Percentiles rank a stretch among this genome's conserved stretches.
Conservation (phyloP, 73 alveolate genomes). For the Paramecium bursaria region DNA sequence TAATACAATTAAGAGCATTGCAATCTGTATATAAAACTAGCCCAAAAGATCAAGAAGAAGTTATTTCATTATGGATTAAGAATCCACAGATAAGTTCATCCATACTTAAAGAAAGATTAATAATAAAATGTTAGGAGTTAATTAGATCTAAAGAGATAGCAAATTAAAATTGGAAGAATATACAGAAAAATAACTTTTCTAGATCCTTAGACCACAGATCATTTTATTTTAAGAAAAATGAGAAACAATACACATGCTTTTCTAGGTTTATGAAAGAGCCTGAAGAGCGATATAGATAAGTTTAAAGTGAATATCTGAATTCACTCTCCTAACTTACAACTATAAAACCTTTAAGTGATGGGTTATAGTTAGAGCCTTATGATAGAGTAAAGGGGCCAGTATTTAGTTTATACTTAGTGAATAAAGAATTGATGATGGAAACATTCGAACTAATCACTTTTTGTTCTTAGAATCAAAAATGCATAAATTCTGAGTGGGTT, state of each 20-base stretch:
- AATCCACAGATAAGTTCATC: conserved; percentile 55
- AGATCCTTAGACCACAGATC: conserved; percentile 70
- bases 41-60: conserved; percentile 48
- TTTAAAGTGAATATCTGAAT: conserved; percentile 24
- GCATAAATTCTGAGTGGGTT: conserved; percentile 16
- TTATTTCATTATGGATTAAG: conserved; percentile 32
- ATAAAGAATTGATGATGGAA: background rate
- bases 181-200: conserved; percentile 60
- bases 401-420: conserved; percentile 7
- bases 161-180: conserved; percentile 59
- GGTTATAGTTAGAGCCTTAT: background rate
- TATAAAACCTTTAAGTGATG: conserved; percentile 40
- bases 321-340: conserved; percentile 32
- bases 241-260: conserved; percentile 32
- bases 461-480: background rate
- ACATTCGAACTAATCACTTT: conserved; percentile 29
- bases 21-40: conserved; percentile 43
- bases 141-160: conserved; percentile 56
- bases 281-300: background rate
- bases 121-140: conserved; percentile 53
- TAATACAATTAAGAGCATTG: background rate
- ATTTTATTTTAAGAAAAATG: conserved; percentile 70
- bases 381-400: background rate
- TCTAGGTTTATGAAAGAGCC: conserved; percentile 54
- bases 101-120: conserved; percentile 48